Evolutionary conservation across 2,329 filamentous ascomycete genomes (phyloP), one percentile per base, ranked within the genome.

Genomic region (Amauroascus verrucosus): DNA sequence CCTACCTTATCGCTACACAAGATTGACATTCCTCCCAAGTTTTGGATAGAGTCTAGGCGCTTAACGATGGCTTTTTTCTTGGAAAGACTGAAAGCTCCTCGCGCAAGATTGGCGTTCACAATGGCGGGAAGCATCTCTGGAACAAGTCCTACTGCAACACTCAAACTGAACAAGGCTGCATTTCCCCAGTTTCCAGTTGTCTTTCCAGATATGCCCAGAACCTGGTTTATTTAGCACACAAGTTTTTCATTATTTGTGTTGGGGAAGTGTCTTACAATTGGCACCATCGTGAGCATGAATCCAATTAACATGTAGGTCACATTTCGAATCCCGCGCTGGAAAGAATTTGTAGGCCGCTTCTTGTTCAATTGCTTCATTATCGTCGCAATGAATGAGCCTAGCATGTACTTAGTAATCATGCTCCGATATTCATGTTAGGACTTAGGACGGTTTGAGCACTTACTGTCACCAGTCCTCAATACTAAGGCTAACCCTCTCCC

Each of bases 51-150:
- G 33, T 50, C 47, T n/a, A 50, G 47, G 14, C 47, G 47, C 26
- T 50, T 50, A 26, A 50, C 47, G 20, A 50, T 50, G 5, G 47
- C 33, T 33, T 50, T 50, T n/a, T 38, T 50, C 47, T 50, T 50
- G 18, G 47, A 50, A 41, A 50, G 47, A 16, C 22, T 38, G 20
- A 50, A 50, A 13, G 47, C 47, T 2, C 47, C 47, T 14, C 33
- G 32, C 9, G 47, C 47, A 40, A 50, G 47, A 20, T 50, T 50
- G 32, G 47, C 18, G 22, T 50, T 50, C n/a, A 50, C 47, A 38
- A 50, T 50, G 20, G 47, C 47, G 3, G 47, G 47, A 26, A 50
- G 47, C 47, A 50, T 50, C 24, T 50, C 47, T 4, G 47, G 47
- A 14, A 50, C 47, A 50, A 50, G 47, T 8, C 47, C 47, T 22